Percentiles rank a stretch among this genome's conserved stretches.
Evolutionary conservation across 2,329 filamentous ascomycete species (phyloP).

Genomic region (Colletotrichum sp.): DNA sequence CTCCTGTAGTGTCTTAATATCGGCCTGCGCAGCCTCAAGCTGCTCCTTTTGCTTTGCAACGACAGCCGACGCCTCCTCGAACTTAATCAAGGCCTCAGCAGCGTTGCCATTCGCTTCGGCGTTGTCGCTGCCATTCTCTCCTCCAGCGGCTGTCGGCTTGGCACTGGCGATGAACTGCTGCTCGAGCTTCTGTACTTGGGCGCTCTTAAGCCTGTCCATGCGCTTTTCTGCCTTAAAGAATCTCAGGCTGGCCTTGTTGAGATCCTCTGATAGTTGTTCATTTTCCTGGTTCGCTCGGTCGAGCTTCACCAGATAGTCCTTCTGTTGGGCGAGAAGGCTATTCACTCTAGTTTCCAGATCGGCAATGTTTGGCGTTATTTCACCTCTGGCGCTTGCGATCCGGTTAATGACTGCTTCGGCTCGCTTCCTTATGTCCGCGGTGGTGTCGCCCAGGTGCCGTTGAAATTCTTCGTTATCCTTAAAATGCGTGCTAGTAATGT

Average conservation of each 20-base stretch:
- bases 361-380: slow-evolving; percentile 69
- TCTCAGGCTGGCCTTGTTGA: slow-evolving; percentile 86
- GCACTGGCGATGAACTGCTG: slow-evolving; percentile 81
- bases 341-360: slow-evolving; percentile 78
- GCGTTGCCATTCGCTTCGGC: slow-evolving; percentile 59
- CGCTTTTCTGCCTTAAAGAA: slow-evolving; percentile 97
- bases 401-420: slow-evolving; percentile 71
- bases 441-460: slow-evolving; percentile 77
- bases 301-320: slow-evolving; percentile 76
- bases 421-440: slow-evolving; percentile 75
- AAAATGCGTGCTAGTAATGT: slow-evolving; percentile 64
- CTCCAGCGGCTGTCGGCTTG: slow-evolving; percentile 47
- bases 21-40: slow-evolving; percentile 75
- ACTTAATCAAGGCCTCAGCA: slow-evolving; percentile 74
- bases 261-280: slow-evolving; percentile 80
- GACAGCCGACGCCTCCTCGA: slow-evolving; percentile 78
- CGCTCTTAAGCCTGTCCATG: slow-evolving; percentile 85
- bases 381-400: slow-evolving; percentile 54
- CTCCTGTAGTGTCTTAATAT: slow-evolving; percentile 75
- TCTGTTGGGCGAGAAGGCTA: slow-evolving; percentile 78
- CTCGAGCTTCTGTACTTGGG: slow-evolving; percentile 89
- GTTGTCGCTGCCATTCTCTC: slow-evolving; percentile 59
- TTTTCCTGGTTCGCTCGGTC: slow-evolving; percentile 80
- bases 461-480: slow-evolving; percentile 76
- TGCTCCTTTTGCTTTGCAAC: slow-evolving; percentile 88